phyloP scores from a whole-genome alignment of 768 basidiomycete species.

The Strobilomyces echinocephalus region DNA sequence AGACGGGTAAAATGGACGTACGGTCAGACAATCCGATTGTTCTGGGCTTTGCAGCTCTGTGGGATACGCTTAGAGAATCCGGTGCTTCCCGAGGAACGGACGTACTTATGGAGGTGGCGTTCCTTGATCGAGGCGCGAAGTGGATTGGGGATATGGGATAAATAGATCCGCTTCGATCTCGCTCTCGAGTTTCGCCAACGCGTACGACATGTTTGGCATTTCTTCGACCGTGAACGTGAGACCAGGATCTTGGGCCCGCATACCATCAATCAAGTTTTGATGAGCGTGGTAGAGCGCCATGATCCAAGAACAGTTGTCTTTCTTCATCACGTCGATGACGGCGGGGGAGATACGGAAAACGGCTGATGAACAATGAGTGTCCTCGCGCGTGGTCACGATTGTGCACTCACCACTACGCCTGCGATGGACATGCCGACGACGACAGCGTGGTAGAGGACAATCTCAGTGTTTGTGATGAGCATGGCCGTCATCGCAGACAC shows the following conservation, averaged over 20 bases:
- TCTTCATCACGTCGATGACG: conserved; percentile 17
- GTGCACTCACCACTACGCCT: neutral
- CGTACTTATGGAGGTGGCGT: conserved; percentile 8
- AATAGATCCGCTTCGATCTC: conserved; percentile 7
- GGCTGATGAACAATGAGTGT: conserved; percentile 9
- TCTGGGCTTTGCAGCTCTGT: conserved; percentile 27
- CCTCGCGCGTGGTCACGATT: neutral
- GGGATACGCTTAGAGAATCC: conserved; percentile 43
- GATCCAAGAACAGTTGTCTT: conserved; percentile 16
- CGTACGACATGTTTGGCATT: conserved; percentile 16
- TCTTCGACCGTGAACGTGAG: conserved; percentile 6
- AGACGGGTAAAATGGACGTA: neutral
- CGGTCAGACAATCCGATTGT: neutral
- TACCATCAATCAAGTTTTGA: conserved; percentile 6
- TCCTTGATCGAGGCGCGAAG: conserved; percentile 5
- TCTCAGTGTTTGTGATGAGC: neutral
- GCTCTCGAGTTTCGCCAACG: conserved; percentile 37
- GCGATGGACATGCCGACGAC: neutral
- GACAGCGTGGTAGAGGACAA: neutral
- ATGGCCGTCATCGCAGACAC: neutral
- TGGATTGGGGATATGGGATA: conserved; percentile 5
- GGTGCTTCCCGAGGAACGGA: conserved; percentile 35
- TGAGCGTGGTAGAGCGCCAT: conserved; percentile 10
- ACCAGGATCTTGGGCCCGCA: neutral
- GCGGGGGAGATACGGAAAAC: conserved; percentile 20